A percentile compares a stretch with the other conserved stretches of the same genome.
phyloP scores from a whole-genome alignment of 2,329 filamentous ascomycete species.

The Neonectria ditissima region DNA sequence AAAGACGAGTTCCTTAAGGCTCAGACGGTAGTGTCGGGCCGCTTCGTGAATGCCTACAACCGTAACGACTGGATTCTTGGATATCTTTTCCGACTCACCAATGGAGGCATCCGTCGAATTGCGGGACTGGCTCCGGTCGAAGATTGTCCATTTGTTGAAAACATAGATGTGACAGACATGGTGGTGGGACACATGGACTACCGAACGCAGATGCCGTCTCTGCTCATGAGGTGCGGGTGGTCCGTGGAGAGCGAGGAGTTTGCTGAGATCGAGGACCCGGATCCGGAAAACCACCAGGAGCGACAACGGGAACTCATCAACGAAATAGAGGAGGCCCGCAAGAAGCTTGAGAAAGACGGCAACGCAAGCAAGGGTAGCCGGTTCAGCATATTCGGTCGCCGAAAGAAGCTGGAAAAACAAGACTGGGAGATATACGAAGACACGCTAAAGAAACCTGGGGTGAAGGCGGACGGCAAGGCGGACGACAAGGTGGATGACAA shows the following conservation, averaged over 20 bases:
- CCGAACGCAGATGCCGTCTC: constrained; percentile 87
- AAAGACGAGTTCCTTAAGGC: constrained; percentile 88
- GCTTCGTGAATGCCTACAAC: constrained; percentile 95
- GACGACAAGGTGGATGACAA: constrained; percentile 37
- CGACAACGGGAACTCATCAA: constrained; percentile 93
- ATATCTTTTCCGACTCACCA: constrained; percentile 95
- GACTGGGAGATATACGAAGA: constrained; percentile 97
- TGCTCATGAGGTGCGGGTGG: constrained; percentile 92
- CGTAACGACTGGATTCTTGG: constrained; percentile 97
- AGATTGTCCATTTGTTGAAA: constrained; percentile 84
- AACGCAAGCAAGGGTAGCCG: constrained; percentile 69
- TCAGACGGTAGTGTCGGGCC: constrained; percentile 86
- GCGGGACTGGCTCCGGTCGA: constrained; percentile 85
- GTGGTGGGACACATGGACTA: constrained; percentile 98
- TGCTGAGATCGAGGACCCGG: constrained; percentile 94
- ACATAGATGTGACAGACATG: constrained; percentile 85
- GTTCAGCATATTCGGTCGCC: constrained; percentile 84
- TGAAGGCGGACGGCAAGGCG: constrained; percentile 2
- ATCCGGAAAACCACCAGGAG: constrained; percentile 90
- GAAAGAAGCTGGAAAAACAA: constrained; percentile 84
- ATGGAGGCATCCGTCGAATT: constrained; percentile 88
- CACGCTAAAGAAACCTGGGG: constrained; percentile 54
- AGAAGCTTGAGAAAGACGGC: constrained; percentile 83
- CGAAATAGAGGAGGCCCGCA: constrained; percentile 95
- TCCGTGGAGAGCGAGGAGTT: constrained; percentile 93